phyloP scores from a whole-genome alignment of 225 moss, liverwort and hornwort genomes.

The Marchantia paleacea region DNA sequence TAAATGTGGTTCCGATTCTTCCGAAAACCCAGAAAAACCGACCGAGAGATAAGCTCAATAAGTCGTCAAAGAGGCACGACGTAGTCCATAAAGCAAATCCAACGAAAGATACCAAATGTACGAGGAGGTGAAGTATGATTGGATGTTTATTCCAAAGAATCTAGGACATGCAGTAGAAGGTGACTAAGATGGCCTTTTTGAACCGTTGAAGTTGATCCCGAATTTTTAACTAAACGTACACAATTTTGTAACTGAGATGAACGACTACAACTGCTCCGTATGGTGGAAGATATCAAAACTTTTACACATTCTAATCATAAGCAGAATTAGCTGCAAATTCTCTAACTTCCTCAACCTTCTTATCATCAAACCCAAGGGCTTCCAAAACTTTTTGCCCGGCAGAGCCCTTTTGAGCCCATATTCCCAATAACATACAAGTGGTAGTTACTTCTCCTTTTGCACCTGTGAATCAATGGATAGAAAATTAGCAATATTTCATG shows the following conservation, averaged over 20 bases:
- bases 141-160: constrained; percentile 20
- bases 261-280: neutral
- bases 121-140: neutral
- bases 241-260: neutral
- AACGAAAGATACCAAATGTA: too few species aligned
- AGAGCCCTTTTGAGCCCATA: constrained; percentile 86
- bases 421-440: constrained; percentile 76
- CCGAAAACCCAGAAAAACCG: too few species aligned
- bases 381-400: constrained; percentile 85
- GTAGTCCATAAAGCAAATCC: too few species aligned
- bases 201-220: neutral
- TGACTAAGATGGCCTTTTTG: neutral
- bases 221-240: constrained; percentile 14
- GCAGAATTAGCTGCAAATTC: constrained; percentile 51
- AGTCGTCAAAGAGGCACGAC: too few species aligned
- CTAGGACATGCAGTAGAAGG: neutral
- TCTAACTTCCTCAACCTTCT: constrained; percentile 67
- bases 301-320: constrained; percentile 29
- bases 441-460: constrained; percentile 68
- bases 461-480: constrained; percentile 34
- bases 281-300: neutral
- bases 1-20: too few species aligned
- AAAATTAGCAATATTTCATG: too few species aligned
- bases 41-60: too few species aligned
- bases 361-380: constrained; percentile 73